Percentiles rank a stretch among this genome's conserved stretches.
phyloP scores from a whole-genome alignment of 768 basidiomycete species.

The Nidularia pulvinata region DNA sequence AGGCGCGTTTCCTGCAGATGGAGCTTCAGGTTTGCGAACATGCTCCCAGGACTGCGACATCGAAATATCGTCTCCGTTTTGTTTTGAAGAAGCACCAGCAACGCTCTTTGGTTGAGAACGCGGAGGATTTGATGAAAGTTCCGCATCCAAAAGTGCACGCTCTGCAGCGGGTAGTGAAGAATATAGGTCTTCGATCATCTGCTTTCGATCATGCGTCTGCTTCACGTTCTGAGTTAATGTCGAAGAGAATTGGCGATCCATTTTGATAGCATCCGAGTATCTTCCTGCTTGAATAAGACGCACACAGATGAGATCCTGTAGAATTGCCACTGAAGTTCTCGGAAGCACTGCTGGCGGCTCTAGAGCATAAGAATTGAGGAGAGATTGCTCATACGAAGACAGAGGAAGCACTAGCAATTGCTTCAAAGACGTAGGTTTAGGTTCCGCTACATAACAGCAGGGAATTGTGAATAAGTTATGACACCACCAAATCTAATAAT shows the following conservation, averaged over 20 bases:
- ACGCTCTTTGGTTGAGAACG: no score
- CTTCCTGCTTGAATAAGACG: slow-evolving; percentile 75
- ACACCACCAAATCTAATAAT: not conserved
- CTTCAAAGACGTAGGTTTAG: slow-evolving; percentile 54
- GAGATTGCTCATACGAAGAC: slow-evolving; percentile 59
- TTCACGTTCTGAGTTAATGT: slow-evolving; percentile 33
- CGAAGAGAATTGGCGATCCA: slow-evolving; percentile 63
- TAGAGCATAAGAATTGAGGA: slow-evolving; percentile 58
- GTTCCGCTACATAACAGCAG: slow-evolving; percentile 41
- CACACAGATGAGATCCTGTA: slow-evolving; percentile 81
- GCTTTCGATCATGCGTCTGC: slow-evolving; percentile 54
- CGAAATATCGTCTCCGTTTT: no score
- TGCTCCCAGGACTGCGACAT: slow-evolving; percentile 68
- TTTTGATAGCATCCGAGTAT: slow-evolving; percentile 71
- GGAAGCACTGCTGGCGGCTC: slow-evolving; percentile 50
- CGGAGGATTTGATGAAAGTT: slow-evolving; percentile 24
- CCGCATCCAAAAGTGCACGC: slow-evolving; percentile 58
- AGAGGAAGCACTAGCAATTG: slow-evolving; percentile 69
- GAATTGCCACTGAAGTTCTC: slow-evolving; percentile 45
- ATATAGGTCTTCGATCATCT: slow-evolving; percentile 73
- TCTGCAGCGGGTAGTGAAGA: slow-evolving; percentile 62
- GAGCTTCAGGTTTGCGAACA: slow-evolving; percentile 21
- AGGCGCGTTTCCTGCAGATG: slow-evolving; percentile 18
- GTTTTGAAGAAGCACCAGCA: no score
- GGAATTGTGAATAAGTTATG: no score